phyloP scores from a whole-genome alignment of 192 early-diverging fungal species.

The Paraglomus brasilianum region DNA sequence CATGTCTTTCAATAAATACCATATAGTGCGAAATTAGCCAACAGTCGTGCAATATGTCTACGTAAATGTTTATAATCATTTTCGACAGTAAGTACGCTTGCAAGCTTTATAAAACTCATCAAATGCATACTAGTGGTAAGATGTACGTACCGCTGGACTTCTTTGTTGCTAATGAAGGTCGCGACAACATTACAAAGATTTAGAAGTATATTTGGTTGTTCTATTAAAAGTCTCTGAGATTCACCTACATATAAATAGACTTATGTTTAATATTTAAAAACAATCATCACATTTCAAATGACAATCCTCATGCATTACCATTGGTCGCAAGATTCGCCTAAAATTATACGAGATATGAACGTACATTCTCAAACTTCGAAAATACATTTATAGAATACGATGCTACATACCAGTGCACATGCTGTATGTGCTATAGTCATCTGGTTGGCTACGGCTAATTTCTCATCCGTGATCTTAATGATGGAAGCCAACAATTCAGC shows the following conservation, averaged over 20 bases:
- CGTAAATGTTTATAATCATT: background rate
- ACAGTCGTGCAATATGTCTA: slow-evolving; percentile 52
- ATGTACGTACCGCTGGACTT: slow-evolving; percentile 47
- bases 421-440: slow-evolving; percentile 51
- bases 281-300: background rate
- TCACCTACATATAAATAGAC: slow-evolving; percentile 32
- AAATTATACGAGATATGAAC: background rate
- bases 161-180: slow-evolving; percentile 40
- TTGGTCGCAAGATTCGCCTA: slow-evolving; percentile 60
- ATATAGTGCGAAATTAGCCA: slow-evolving; percentile 57
- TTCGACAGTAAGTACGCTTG: background rate
- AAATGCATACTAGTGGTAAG: background rate
- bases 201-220: slow-evolving; percentile 45
- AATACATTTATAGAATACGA: background rate
- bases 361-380: background rate
- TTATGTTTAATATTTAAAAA: background rate
- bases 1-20: slow-evolving; percentile 33
- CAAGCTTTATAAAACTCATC: no score
- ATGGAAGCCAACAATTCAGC: background rate
- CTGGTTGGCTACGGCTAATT: slow-evolving; percentile 20
- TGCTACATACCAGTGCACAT: slow-evolving; percentile 46
- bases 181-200: slow-evolving; percentile 45
- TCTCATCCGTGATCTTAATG: background rate
- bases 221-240: slow-evolving; percentile 50
- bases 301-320: slow-evolving; percentile 33